Evolutionary conservation across 169 alveolate species (phyloP).

Genomic region (Plasmodium inui): DNA sequence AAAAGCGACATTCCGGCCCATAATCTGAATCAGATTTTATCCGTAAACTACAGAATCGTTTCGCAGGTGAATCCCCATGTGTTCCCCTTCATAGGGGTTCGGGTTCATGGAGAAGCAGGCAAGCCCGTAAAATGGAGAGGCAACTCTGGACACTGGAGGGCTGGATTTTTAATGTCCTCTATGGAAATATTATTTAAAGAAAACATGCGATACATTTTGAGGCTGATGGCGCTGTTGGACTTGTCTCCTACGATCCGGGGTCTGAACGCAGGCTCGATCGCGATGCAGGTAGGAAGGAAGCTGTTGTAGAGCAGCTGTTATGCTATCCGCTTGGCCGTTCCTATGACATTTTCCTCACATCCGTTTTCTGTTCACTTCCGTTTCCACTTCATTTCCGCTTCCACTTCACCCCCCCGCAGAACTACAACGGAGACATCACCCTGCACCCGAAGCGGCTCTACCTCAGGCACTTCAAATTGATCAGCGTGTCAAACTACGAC

Average conservation of each 20-base stretch:
- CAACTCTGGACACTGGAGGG: slow-evolving; percentile 77
- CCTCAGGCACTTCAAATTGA: slow-evolving; percentile 67
- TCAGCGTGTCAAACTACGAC: slow-evolving; percentile 75
- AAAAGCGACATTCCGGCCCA: slow-evolving; percentile 80
- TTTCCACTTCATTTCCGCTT: background rate
- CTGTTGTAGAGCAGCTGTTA: background rate
- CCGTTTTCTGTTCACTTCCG: background rate
- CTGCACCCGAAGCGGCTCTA: slow-evolving; percentile 76
- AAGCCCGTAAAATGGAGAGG: slow-evolving; percentile 82
- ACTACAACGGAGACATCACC: slow-evolving; percentile 82
- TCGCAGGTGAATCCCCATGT: slow-evolving; percentile 81
- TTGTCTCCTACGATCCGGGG: slow-evolving; percentile 82
- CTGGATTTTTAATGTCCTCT: slow-evolving; percentile 79
- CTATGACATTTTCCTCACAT: background rate
- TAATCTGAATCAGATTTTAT: slow-evolving; percentile 71
- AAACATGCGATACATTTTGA: slow-evolving; percentile 73
- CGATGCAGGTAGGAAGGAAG: slow-evolving; percentile 74
- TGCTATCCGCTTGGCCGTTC: background rate
- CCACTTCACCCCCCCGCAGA: slow-evolving; percentile 28
- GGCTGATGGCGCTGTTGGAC: slow-evolving; percentile 81
- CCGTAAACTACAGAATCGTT: slow-evolving; percentile 76
- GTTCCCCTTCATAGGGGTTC: slow-evolving; percentile 79
- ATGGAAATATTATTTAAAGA: slow-evolving; percentile 80
- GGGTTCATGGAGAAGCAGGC: slow-evolving; percentile 83
- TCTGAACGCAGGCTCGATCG: slow-evolving; percentile 79